A percentile compares a stretch with the other conserved stretches of the same genome.
Conservation (phyloP, 805 yeast genomes). For the Ogataea kodamae region DNA sequence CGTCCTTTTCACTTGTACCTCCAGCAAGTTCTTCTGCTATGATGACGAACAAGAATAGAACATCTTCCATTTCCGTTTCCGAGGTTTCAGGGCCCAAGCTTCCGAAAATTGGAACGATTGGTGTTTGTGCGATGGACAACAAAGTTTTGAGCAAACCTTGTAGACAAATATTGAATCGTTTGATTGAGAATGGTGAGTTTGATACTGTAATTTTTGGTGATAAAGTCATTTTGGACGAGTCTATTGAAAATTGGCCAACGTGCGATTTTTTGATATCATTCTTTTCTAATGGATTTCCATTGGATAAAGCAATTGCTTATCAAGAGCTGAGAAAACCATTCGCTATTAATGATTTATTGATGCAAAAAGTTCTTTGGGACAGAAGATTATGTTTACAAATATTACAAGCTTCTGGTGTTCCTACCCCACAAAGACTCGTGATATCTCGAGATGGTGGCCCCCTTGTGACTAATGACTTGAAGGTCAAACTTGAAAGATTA, state of each 20-base stretch:
- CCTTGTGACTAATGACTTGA: slow-evolving; percentile 64
- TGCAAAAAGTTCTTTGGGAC: slow-evolving; percentile 98
- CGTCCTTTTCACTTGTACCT: slow-evolving; percentile 7
- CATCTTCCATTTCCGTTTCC: slow-evolving; percentile 35
- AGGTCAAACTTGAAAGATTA: slow-evolving; percentile 52
- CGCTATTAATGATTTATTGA: slow-evolving; percentile 77
- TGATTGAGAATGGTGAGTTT: slow-evolving; percentile 91
- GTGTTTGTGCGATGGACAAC: slow-evolving; percentile 98
- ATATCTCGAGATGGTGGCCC: slow-evolving; percentile 98
- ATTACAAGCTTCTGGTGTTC: slow-evolving; percentile 76
- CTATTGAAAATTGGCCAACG: slow-evolving; percentile 96
- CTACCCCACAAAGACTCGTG: slow-evolving; percentile 84
- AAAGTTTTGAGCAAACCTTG: slow-evolving; percentile 96
- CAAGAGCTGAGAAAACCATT: slow-evolving; percentile 88
- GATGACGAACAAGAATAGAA: slow-evolving; percentile 21
- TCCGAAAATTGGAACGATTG: slow-evolving; percentile 85
- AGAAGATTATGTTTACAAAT: slow-evolving; percentile 81
- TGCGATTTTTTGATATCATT: slow-evolving; percentile 93
- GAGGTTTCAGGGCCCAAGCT: slow-evolving; percentile 46
- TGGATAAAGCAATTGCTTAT: slow-evolving; percentile 90
- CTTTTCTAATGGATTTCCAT: slow-evolving; percentile 94
- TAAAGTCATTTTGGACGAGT: slow-evolving; percentile 90
- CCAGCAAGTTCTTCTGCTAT: slow-evolving; percentile 18
- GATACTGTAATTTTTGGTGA: slow-evolving; percentile 97
- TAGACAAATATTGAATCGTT: slow-evolving; percentile 78